Evolutionary conservation across 495 filamentous ascomycete genomes (phyloP), one percentile per base, ranked within the genome.

Genomic region (Tuber microsphaerosporum): DNA sequence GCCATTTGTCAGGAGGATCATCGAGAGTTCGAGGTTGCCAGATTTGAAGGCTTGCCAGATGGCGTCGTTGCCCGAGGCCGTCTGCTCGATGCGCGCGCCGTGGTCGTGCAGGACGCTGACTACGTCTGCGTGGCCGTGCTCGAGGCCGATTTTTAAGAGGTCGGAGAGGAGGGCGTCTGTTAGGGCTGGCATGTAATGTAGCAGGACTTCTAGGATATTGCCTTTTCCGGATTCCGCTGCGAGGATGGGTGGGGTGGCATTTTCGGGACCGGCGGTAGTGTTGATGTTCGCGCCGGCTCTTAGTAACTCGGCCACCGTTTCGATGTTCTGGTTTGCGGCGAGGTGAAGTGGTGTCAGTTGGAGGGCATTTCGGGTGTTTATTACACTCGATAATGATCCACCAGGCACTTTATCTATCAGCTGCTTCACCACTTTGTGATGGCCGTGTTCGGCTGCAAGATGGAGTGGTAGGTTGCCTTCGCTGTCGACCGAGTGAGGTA

Each of bases 391-490:
- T 19, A 65, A 8, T 17, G 56, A 65, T 19, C 14, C 14, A 1
- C 26, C 19, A 26, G 56, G 14, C 26, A 31, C 16, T 31, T 17
- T 65, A 7, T 65, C 56, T 31, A 65, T 19, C 56, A 65, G 17
- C 16, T 65, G 70, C n/a, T 39, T 71, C 10, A 72, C 48, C 68
- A 48, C 56, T 41, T 45, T 71, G 19, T 71, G 51, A 48, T 70
- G 70, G 10, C 77, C 77, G 41, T 79, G 51, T 9, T 20, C 42
- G 9, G 77, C 46, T 5, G 77, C 73, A 6, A 79, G 31, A 68
- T 79, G 77, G 2, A 79, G 72, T 6, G 77, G 76, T 34, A 65
- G 12, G 56, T 65, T 65, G 56, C 56, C 56, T 34, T 34, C 26
- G 14, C 56, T 34, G 26, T 65, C 56, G 4, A 34, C 56, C 3